phyloP scores from a whole-genome alignment of 345 rosid species.

The Gossypium rotundifolium region DNA sequence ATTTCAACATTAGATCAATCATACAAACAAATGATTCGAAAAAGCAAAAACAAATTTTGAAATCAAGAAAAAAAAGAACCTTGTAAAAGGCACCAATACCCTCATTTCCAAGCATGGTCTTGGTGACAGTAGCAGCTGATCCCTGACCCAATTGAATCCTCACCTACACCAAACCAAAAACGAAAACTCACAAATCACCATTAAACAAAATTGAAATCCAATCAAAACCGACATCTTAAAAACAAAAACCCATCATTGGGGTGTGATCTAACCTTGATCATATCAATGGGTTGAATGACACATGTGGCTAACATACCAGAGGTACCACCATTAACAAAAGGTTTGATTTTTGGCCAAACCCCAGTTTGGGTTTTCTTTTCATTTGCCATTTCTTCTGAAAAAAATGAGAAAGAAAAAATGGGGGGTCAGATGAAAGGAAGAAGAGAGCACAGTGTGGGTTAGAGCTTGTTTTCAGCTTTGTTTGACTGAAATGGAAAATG shows the following conservation, averaged over 20 bases:
- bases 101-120: conserved; percentile 74
- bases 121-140: conserved; percentile 70
- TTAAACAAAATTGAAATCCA: background rate
- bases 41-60: background rate
- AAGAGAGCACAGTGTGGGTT: background rate
- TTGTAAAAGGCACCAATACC: conserved; percentile 91
- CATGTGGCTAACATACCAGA: conserved; percentile 99
- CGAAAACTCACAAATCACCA: too few relatives aligned
- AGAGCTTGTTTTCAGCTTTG: background rate
- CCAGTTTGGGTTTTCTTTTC: conserved; percentile 62
- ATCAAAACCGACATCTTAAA: conserved; percentile 14
- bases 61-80: conserved; percentile 32
- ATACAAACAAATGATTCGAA: background rate
- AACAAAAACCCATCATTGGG: background rate
- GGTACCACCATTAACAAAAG: conserved; percentile 90
- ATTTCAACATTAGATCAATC: background rate
- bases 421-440: background rate
- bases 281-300: conserved; percentile 94
- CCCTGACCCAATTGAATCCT: conserved; percentile 99
- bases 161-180: conserved; percentile 48
- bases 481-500: background rate
- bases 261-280: conserved; percentile 65
- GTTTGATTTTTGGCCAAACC: conserved; percentile 81
- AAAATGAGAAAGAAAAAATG: background rate
- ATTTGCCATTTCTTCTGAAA: conserved; percentile 45